These are phyloP conservation scores for Puccinia coronata DNA, from an alignment of 1,284 basidiomycete genomes.

Conservation along the genomic window DNA sequence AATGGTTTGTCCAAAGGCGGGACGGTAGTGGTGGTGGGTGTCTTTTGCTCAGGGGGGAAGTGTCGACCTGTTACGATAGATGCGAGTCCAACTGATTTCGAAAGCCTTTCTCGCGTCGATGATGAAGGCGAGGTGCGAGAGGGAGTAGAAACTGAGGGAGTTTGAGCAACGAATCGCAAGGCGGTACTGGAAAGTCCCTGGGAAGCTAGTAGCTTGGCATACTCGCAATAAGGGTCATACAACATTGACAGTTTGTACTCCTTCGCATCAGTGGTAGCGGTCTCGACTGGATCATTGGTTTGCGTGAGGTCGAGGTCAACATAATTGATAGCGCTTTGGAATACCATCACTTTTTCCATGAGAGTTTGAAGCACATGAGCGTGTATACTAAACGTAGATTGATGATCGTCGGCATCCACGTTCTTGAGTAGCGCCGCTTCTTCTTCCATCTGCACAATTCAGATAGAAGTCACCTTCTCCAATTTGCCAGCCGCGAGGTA, in stretches of 20 bases:
- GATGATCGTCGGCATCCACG: conserved; percentile 60
- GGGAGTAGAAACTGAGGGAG: conserved; percentile 72
- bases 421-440: conserved; percentile 63
- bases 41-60: conserved; percentile 51
- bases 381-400: conserved; percentile 78
- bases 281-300: conserved; percentile 61
- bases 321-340: conserved; percentile 85
- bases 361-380: conserved; percentile 88
- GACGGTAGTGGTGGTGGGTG: conserved; percentile 50
- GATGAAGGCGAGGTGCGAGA: conserved; percentile 63
- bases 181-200: conserved; percentile 87
- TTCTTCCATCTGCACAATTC: conserved; percentile 86
- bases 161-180: conserved; percentile 75
- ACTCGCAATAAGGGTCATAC: conserved; percentile 94
- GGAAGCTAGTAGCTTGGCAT: conserved; percentile 84
- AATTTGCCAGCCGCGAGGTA: conserved; percentile 81
- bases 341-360: conserved; percentile 94
- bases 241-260: conserved; percentile 80
- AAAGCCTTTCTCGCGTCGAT: conserved; percentile 60
- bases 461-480: conserved; percentile 86
- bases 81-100: conserved; percentile 53
- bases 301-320: conserved; percentile 72
- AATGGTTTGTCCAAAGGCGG: conserved; percentile 42
- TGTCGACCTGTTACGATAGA: conserved; percentile 51
- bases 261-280: conserved; percentile 65